phyloP scores from a whole-genome alignment of 1,284 basidiomycete genomes.

The Tranzscheliella williamsii region DNA sequence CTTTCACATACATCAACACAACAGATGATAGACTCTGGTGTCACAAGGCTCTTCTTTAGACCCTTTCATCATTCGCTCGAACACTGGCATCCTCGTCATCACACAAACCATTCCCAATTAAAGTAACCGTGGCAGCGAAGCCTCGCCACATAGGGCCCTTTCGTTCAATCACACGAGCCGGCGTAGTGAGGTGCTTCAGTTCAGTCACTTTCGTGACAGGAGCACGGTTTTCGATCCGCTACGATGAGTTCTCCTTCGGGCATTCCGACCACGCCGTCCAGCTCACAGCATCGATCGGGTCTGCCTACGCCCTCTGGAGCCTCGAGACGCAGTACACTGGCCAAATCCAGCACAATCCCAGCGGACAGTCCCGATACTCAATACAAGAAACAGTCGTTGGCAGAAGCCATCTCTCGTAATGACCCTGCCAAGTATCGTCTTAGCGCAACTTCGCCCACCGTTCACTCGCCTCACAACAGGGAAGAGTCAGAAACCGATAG shows the following conservation, averaged over 20 bases:
- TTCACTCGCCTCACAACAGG: conserved; percentile 3
- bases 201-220: background rate
- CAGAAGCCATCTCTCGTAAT: conserved; percentile 39
- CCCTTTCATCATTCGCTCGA: no score
- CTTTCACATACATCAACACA: no score
- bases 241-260: conserved; percentile 20
- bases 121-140: no score
- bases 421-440: conserved; percentile 43
- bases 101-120: no score
- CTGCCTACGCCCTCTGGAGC: conserved; percentile 30
- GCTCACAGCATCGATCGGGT: conserved; percentile 28
- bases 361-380: conserved; percentile 32
- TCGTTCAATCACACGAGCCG: no score
- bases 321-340: conserved; percentile 6
- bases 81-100: no score
- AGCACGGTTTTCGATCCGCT: no score
- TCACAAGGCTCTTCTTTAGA: no score
- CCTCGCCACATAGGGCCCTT: no score
- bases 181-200: background rate
- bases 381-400: conserved; percentile 35
- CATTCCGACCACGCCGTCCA: conserved; percentile 36
- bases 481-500: conserved; percentile 13
- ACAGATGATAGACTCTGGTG: no score
- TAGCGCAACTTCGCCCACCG: conserved; percentile 3
- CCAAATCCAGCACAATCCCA: conserved; percentile 11